phyloP scores from a whole-genome alignment of 2,329 filamentous ascomycete species.

The Zalaria sp. region DNA sequence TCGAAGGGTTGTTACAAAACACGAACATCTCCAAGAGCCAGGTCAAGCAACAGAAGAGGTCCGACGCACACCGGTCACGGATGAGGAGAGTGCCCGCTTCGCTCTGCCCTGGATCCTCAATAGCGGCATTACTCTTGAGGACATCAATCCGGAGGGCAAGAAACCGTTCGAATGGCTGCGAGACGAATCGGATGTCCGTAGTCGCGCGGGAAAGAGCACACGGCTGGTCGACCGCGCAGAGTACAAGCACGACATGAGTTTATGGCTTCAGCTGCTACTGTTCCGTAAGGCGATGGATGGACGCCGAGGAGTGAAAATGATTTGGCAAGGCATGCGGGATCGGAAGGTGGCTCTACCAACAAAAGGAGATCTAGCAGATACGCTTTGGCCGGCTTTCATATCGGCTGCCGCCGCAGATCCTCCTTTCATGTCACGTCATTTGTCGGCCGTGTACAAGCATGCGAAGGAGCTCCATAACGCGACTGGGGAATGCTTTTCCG shows the following conservation, averaged over 20 bases:
- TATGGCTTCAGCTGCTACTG: slow-evolving; percentile 28
- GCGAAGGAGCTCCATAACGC: slow-evolving; percentile 24
- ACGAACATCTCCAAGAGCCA: no score
- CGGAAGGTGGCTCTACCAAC: slow-evolving; percentile 25
- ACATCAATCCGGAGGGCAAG: background rate
- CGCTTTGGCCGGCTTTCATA: slow-evolving; percentile 33
- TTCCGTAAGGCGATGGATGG: slow-evolving; percentile 27
- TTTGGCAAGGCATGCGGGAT: slow-evolving; percentile 27
- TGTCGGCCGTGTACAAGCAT: slow-evolving; percentile 25
- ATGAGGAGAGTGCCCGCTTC: background rate
- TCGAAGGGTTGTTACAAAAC: no score
- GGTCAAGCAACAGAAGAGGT: slow-evolving; percentile 2
- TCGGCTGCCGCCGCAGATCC: slow-evolving; percentile 13
- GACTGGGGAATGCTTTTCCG: slow-evolving; percentile 19
- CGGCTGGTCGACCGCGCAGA: slow-evolving; percentile 18
- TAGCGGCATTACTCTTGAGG: slow-evolving; percentile 4
- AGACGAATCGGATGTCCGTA: slow-evolving; percentile 16
- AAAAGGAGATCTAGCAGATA: slow-evolving; percentile 21
- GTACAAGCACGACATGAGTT: slow-evolving; percentile 15
- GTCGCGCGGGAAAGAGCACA: slow-evolving; percentile 3
- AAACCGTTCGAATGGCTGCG: slow-evolving; percentile 10
- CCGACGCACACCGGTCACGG: background rate
- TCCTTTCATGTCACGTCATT: slow-evolving; percentile 16
- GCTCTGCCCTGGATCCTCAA: slow-evolving; percentile 7
- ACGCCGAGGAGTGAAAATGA: slow-evolving; percentile 22